A percentile compares a stretch with the other conserved stretches of the same genome.
Conservation (phyloP, 305 asterid genomes). For the Fraxinus angustifolia region DNA sequence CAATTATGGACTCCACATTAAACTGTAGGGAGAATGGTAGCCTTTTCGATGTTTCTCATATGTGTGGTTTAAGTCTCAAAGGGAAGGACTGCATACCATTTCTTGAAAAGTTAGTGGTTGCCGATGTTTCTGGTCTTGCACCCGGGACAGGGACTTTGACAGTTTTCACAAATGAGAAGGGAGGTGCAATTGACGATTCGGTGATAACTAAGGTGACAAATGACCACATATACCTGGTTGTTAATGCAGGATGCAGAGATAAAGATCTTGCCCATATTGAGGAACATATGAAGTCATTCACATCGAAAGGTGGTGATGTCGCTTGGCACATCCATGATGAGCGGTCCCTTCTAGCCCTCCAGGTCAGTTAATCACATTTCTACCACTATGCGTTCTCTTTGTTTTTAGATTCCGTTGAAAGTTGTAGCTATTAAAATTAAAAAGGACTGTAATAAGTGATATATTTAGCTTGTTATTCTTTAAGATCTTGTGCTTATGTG, state of each 20-base stretch:
- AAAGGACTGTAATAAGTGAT: not conserved
- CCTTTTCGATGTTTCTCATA: constrained; percentile 90
- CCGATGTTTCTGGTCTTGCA: constrained; percentile 91
- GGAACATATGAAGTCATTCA: constrained; percentile 88
- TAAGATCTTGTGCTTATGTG: constrained; percentile 2
- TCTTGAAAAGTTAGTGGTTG: constrained; percentile 89
- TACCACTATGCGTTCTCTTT: not conserved
- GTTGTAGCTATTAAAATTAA: not conserved
- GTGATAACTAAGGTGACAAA: constrained; percentile 86
- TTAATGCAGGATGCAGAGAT: constrained; percentile 86
- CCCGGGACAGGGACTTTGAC: constrained; percentile 90
- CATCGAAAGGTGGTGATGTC: constrained; percentile 88
- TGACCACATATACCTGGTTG: constrained; percentile 86
- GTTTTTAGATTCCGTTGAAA: not conserved
- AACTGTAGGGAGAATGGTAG: constrained; percentile 94
- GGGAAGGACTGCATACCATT: constrained; percentile 86
- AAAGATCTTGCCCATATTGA: constrained; percentile 98
- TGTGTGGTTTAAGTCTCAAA: constrained; percentile 96
- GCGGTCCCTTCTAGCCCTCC: constrained; percentile 90
- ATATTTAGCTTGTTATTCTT: not conserved
- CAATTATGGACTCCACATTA: constrained; percentile 90
- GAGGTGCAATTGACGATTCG: constrained; percentile 95
- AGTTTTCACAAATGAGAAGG: constrained; percentile 93
- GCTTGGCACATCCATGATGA: constrained; percentile 99
- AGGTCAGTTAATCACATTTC: constrained; percentile 35